Percentiles rank a stretch among this genome's conserved stretches.
Evolutionary conservation across 2,329 filamentous ascomycete genomes (phyloP).

Genomic region (Penicillium verrucosum): DNA sequence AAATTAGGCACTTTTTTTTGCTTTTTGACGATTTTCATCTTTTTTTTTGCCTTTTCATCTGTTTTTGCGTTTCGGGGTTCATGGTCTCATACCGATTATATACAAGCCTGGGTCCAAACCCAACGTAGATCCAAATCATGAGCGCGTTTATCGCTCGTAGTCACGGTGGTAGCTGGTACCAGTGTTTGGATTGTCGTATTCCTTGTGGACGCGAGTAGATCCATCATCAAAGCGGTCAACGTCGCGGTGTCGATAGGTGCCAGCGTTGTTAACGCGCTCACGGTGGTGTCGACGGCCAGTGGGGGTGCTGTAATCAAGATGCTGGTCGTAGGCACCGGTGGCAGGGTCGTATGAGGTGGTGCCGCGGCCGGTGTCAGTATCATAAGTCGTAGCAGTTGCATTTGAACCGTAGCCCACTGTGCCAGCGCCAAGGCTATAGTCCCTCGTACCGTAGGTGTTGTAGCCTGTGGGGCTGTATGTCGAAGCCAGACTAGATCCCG

Average conservation of each 20-base stretch:
- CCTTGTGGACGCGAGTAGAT: constrained; percentile 29
- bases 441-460: constrained; percentile 15
- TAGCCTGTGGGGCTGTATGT: constrained; percentile 19
- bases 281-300: constrained; percentile 29
- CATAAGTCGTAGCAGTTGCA: constrained; percentile 19
- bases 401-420: constrained; percentile 15
- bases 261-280: constrained; percentile 29
- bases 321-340: constrained; percentile 34
- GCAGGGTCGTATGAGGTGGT: constrained; percentile 25
- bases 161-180: constrained; percentile 35
- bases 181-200: constrained; percentile 35
- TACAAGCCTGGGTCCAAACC: constrained; percentile 8
- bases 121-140: neutral
- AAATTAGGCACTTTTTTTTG: neutral
- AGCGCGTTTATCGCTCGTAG: constrained; percentile 21
- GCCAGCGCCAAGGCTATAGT: constrained; percentile 13
- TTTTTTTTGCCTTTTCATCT: constrained; percentile 9
- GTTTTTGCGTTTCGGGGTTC: constrained; percentile 8
- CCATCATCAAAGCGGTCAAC: constrained; percentile 32
- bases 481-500: constrained; percentile 16
- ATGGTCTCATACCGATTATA: constrained; percentile 12
- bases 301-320: constrained; percentile 32
- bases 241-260: constrained; percentile 34
- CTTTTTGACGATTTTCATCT: neutral
- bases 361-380: constrained; percentile 27